Base-by-base conservation (phyloP, 306 rosid genomes). In the Canavalia ensiformis region DNA sequence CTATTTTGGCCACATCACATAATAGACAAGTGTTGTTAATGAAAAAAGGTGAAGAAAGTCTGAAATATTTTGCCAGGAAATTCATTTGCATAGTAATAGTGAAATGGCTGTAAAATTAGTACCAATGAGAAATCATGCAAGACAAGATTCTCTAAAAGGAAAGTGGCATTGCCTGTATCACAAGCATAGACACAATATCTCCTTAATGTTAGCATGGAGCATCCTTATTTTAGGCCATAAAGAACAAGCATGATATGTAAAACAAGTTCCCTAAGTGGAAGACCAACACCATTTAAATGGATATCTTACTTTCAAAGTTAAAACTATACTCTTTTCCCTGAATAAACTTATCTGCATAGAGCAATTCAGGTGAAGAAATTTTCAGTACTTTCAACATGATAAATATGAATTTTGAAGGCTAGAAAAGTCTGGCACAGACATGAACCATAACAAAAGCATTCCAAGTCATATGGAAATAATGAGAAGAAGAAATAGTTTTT, bases 41-140 rank as follows among this genome's bases (percentile, higher is more conserved):
- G 58, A 46, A 49, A 45, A 56, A 55, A 34, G 55, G 8, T 31
- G 46, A 52, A 41, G 72, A 57, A 12, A 41, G 31, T 57, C 12
- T 81, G 68, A 51, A 56, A 66, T 18, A 50, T 41, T 62, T 44
- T 35, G 44, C 42, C 42, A 31, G 37, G 39, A 10, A 44, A 64
- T 81, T 74, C 52, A 41, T 66, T 55, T 76, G 56, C 55, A 44
- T 31, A 13, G 9, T 31, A 72, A 46, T 34, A 50, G 66, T 42
- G 37, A 58, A 74, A 75, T 37, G 42, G 47, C 45, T 44, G 39
- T 34, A 47, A 54, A 54, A 46, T 1, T 1, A 57, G 72, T 25
- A 59, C 8, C 59, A 51, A 67, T 35, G 75, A 66, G 25, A 18
- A 71, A 71, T 55, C 42, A 37, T 8, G 56, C 1, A 58, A 34